Base-by-base conservation (phyloP, 805 yeast species). In the Candida koratica region DNA sequence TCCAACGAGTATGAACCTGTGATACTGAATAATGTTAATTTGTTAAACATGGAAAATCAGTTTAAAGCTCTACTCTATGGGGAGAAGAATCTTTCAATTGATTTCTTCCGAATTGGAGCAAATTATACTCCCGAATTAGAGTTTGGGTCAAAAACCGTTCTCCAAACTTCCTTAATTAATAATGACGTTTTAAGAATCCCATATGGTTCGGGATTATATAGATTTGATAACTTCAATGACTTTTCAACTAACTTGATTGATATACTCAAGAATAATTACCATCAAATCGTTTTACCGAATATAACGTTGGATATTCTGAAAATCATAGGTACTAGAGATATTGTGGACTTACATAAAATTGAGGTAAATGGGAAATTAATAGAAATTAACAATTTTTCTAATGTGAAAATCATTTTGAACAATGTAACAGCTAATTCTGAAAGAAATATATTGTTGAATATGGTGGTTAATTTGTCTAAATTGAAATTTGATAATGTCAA, bases 321-420 rank as follows among this genome's bases (percentile, higher is more conserved):
- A 17, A 42, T 43, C 3, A 37, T 44, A 12, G 45, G 48, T 12
- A 41, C 48, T 10, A 39, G 46, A 18, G 42, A 45, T 11, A 29
- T 45, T 22, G 51, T 50, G 4, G 33, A 37, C 2, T 44, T 54
- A 18, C 29, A 36, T 19, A 44, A 45, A 24, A 36, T 59, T 16
- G 62, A 58, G 25, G 45, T 50, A 7, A 48, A 55, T 34, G 60
- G 60, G 4, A 43, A 43, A 19, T 31, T 51, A 34, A 32, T 45
- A n/a, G 38, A 42, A 12, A 29, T 48, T 11, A 30, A 38, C 5
- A 37, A 37, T 14, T 41, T 44, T 28, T 44, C 48, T 1, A 41
- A 41, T 24, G 29, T 44, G 15, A 44, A 38, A 25, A 23, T 44
- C 6, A 25, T 32, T 11, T 32, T 44, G 9, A 39, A 37, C 19